A percentile compares a stretch with the other conserved stretches of the same genome.
phyloP scores from a whole-genome alignment of 345 rosid genomes.

The Boechera stricta region DNA sequence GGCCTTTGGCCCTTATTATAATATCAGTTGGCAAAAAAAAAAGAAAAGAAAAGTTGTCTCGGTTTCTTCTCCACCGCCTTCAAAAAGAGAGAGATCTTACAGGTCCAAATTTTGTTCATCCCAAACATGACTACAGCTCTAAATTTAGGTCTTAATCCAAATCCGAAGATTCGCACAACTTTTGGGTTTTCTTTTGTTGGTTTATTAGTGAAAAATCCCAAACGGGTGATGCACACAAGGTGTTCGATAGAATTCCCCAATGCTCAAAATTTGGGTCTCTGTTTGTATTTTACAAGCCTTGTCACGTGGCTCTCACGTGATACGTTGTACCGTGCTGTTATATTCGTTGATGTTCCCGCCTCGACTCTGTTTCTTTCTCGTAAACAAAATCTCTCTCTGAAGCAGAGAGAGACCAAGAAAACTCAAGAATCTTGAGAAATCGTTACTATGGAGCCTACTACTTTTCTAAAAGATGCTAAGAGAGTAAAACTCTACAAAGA shows the following conservation, averaged over 20 bases:
- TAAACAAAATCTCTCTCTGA: constrained; percentile 16
- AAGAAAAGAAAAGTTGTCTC: background rate
- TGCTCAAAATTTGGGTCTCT: background rate
- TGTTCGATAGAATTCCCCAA: constrained; percentile 32
- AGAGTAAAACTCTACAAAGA: background rate
- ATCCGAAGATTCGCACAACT: background rate
- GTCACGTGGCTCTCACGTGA: constrained; percentile 37
- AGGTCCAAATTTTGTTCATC: background rate
- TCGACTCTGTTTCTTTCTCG: constrained; percentile 5
- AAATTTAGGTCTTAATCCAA: background rate
- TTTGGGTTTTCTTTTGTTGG: background rate
- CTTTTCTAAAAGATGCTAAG: background rate
- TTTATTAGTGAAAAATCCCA: background rate
- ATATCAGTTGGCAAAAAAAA: too few species aligned
- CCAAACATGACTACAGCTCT: constrained; percentile 1
- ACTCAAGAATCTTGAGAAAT: constrained; percentile 11
- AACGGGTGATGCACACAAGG: constrained; percentile 6
- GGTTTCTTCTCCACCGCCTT: background rate
- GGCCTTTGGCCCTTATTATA: too few species aligned
- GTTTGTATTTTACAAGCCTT: background rate
- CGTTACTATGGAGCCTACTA: background rate
- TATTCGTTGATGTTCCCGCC: constrained; percentile 7
- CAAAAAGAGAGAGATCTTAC: background rate
- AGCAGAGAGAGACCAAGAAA: constrained; percentile 18
- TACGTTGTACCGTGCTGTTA: background rate